Evolutionary conservation across 768 basidiomycete species (phyloP), one percentile per base, ranked within the genome.

Genomic region (Phlebiopsis gigantea): DNA sequence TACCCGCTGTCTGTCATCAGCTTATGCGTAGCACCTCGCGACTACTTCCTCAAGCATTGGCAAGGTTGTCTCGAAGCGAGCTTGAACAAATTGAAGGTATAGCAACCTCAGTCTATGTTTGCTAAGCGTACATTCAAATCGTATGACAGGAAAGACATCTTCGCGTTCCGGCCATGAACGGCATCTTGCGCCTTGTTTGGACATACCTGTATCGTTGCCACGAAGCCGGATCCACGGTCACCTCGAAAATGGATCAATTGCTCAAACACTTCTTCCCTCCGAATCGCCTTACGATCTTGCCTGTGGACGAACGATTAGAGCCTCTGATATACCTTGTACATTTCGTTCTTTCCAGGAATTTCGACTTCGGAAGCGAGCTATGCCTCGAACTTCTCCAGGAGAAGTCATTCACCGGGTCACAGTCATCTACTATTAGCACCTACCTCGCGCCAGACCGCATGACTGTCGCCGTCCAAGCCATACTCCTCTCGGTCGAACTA

Each of bases 151-250:
- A 97, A 63, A 89, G 87, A 61, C 76, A 83, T 0, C 77, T 79
- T 55, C 82, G 93, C 12, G 73, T 81, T 0, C 77, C 82, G 1
- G 79, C 91, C 21, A 76, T 95, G 73, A 95, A 94, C 62, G 90
- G 90, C 12, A 81, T 90, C 55, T 68, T 93, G 60, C 84, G 95
- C 8, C 71, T 97, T 42, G 72, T 94, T 30, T 98, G 94, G 95
- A 91, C 93, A 1, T 98, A 97, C 69, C 76, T 97, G n/a, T 95
- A 92, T 66, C 87, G 95, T 15, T 95, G 93, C 66, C 85, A 88
- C 61, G 95, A 98, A 69, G 79, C 88, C 5, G 74, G 82, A 1
- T 89, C 93, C 0, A 87, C 89, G 2, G 85, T 84, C n/a, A 82
- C 84, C n/a, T 73, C 83, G 26, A 92, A 87, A 65, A 71, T 98